These are phyloP conservation scores for Porphyrellus cyaneotinctus DNA, from an alignment of 768 basidiomycete species.

Conservation along the genomic window DNA sequence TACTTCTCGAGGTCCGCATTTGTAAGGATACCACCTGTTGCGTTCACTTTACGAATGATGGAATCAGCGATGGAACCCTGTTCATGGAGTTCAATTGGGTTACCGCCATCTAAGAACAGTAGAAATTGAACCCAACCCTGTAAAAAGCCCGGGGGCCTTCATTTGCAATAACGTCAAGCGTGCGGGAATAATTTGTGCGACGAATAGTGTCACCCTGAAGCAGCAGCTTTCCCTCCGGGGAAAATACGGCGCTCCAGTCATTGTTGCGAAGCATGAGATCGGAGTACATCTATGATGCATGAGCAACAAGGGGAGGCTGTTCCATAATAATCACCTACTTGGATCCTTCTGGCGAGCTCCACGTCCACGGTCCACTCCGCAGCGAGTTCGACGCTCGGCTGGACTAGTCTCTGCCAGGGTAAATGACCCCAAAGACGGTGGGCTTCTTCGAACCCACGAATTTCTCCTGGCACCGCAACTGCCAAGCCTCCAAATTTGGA, in stretches of 20 bases:
- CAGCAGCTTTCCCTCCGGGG: conserved; percentile 67
- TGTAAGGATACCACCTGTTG: conserved; percentile 77
- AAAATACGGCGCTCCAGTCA: conserved; percentile 83
- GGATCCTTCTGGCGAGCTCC: conserved; percentile 72
- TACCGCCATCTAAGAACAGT: conserved; percentile 5
- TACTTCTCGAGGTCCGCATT: conserved; percentile 72
- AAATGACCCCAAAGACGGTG: conserved; percentile 79
- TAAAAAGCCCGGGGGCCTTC: conserved; percentile 84
- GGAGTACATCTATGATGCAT: conserved; percentile 36
- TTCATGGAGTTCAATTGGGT: conserved; percentile 12
- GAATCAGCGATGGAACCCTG: conserved; percentile 81
- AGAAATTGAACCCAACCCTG: conserved; percentile 40
- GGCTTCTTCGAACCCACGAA: conserved; percentile 82
- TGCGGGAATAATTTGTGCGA: conserved; percentile 71
- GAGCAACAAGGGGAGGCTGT: not conserved
- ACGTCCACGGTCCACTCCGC: conserved; percentile 72
- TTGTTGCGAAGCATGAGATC: conserved; percentile 60
- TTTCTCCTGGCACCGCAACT: conserved; percentile 88
- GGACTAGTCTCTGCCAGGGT: conserved; percentile 73
- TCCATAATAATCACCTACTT: conserved; percentile 39
- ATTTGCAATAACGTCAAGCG: conserved; percentile 67
- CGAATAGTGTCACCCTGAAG: conserved; percentile 71
- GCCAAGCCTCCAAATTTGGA: conserved; percentile 75
- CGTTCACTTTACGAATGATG: conserved; percentile 63
- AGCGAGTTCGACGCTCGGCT: conserved; percentile 73